Conservation (phyloP, 345 rosid species). For the Lepidium aucheri region DNA sequence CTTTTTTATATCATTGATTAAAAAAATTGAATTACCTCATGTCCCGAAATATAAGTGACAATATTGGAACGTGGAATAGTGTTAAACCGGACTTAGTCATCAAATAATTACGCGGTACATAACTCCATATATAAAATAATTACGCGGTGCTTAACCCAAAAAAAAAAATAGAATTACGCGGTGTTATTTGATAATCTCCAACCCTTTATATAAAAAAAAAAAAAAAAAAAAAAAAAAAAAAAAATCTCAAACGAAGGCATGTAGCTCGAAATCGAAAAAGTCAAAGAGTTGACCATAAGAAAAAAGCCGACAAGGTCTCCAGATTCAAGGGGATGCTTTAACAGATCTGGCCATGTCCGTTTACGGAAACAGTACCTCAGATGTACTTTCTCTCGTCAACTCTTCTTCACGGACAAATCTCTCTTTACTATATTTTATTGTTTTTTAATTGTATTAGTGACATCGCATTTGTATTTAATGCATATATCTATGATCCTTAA, state of each 20-base stretch:
- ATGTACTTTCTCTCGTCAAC: constrained; percentile 6
- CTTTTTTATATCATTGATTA: no score
- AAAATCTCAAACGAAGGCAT: background rate
- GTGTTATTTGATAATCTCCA: no score
- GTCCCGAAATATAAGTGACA: background rate
- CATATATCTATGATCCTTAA: background rate
- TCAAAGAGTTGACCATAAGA: constrained; percentile 19
- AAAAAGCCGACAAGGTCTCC: constrained; percentile 20
- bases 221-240: no score
- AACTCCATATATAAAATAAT: background rate
- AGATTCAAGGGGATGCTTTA: background rate
- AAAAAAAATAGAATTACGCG: no score
- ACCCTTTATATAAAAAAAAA: no score
- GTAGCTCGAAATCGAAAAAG: background rate
- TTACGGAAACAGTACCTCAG: constrained; percentile 21
- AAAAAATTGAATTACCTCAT: background rate
- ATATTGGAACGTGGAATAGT: background rate
- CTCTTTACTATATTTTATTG: no score
- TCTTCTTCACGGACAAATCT: background rate
- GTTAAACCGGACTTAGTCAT: constrained; percentile 3
- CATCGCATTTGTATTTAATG: no score
- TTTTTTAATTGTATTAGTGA: no score
- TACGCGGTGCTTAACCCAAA: constrained; percentile 4
- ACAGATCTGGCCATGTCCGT: constrained; percentile 21
- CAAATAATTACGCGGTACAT: constrained; percentile 5